Evolutionary conservation across 768 basidiomycete species (phyloP).

Genomic region (Sporobolomyces roseus): DNA sequence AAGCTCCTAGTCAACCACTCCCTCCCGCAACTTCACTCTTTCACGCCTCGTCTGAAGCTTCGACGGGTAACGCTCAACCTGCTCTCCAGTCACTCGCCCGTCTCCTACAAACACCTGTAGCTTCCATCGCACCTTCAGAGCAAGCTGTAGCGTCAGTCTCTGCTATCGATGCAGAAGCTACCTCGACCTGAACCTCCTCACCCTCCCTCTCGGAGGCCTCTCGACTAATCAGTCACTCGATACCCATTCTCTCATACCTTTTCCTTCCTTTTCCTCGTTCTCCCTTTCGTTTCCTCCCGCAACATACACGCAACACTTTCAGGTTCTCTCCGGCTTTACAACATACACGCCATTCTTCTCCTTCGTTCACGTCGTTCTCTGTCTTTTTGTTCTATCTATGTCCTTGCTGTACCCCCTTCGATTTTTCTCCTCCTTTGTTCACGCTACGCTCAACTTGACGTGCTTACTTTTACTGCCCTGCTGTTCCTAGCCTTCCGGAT

Average conservation of each 20-base stretch:
- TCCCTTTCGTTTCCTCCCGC: not conserved
- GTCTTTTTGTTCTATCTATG: not conserved
- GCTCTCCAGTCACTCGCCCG: conserved; percentile 8
- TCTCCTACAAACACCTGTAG: too few species aligned
- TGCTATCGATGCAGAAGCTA: too few species aligned
- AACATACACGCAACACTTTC: not conserved
- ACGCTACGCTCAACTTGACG: too few species aligned
- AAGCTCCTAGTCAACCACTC: not conserved
- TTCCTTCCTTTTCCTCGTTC: not conserved
- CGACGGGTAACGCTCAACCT: not conserved
- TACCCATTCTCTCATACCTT: not conserved
- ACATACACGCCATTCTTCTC: too few species aligned
- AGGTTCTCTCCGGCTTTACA: not conserved
- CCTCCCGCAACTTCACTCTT: not conserved
- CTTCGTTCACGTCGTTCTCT: too few species aligned
- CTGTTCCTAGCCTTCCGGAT: too few species aligned
- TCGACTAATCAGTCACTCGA: not conserved
- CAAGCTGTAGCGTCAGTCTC: too few species aligned
- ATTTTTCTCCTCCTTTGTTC: not conserved
- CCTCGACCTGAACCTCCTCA: not conserved
- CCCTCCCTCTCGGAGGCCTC: not conserved
- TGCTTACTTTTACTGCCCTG: not conserved
- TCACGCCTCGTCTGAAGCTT: not conserved
- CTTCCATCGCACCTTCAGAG: too few species aligned
- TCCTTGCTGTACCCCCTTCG: not conserved